phyloP scores from a whole-genome alignment of 2,329 filamentous ascomycete species.

The Lachnellula arida region DNA sequence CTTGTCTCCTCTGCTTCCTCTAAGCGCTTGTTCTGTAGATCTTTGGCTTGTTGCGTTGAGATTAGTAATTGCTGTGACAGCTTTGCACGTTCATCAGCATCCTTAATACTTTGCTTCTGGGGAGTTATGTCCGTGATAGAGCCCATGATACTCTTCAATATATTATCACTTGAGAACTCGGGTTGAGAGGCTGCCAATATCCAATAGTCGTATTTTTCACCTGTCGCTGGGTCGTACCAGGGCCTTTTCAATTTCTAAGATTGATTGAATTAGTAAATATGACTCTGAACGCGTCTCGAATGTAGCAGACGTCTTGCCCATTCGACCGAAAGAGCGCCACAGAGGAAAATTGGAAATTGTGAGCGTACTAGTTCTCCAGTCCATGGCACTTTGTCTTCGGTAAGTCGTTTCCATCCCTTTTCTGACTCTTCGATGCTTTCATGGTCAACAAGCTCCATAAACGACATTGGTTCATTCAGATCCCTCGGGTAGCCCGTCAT shows the following conservation, averaged over 20 bases:
- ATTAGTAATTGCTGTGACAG: conserved; percentile 68
- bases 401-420: conserved; percentile 56
- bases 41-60: conserved; percentile 53
- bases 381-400: conserved; percentile 57
- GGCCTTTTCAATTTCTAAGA: conserved; percentile 52
- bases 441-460: conserved; percentile 65
- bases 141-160: conserved; percentile 69
- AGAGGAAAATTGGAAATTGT: not conserved
- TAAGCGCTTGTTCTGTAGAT: conserved; percentile 68
- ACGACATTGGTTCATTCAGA: conserved; percentile 53
- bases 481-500: conserved; percentile 64
- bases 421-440: conserved; percentile 56
- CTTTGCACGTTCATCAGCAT: conserved; percentile 72
- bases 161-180: conserved; percentile 58
- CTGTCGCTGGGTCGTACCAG: conserved; percentile 53
- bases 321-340: not conserved
- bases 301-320: too few species aligned
- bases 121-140: conserved; percentile 79
- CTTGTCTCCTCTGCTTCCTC: conserved; percentile 79
- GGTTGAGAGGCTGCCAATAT: conserved; percentile 70
- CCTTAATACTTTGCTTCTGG: conserved; percentile 79
- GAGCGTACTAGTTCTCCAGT: conserved; percentile 54
- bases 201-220: conserved; percentile 64
- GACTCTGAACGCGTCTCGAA: too few species aligned
- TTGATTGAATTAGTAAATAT: not conserved